Base-by-base conservation (phyloP, 306 rosid genomes). In the Cyclanthera cordifolia region DNA sequence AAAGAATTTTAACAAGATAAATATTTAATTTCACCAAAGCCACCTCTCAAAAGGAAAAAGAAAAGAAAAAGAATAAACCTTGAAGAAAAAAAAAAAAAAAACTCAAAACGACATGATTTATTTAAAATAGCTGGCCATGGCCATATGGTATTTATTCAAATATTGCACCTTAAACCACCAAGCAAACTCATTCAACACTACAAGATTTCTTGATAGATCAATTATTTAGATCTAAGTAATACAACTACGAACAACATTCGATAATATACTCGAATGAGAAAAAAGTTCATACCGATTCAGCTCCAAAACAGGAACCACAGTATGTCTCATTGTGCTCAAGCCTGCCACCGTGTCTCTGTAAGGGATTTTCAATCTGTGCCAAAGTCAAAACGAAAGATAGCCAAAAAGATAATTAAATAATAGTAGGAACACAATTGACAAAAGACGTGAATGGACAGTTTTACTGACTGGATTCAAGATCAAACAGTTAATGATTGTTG, bases 251-350 rank as follows among this genome's bases (percentile, higher is more conserved):
- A 46, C 51, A 12, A 21, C 5, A 65, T 25, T 24, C 15, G 23
- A 46, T 53, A 41, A 37, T 21, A 20, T 11, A 39, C 14, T 46
- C 2, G 7, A 24, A 20, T 70, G 48, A 73, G 41, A 83, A 6
- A 69, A 19, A 23, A 67, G 79, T 14, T 71, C 87, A 76, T 88
- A 90, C 99, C 80, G 70, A 47, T 85, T 94, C 99, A 71, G 97
- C 91, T 75, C 97, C 99, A 74, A 30, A 90, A 76, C 99, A 94
- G 58, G 99, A 94, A 34, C 99, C 99, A 59, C 99, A 94, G 73
- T 94, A 94, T 24, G 99, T 94, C 86, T 94, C 99, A 20, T 94
- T 94, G 70, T 88, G 99, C 83, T 94, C 97, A 32, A 94, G 97
- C 82, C 99, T 86, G 71, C 99, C 97, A 83, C 99, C 99, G 72